Conservation (phyloP, 768 basidiomycete species). For the Mycena metata region DNA sequence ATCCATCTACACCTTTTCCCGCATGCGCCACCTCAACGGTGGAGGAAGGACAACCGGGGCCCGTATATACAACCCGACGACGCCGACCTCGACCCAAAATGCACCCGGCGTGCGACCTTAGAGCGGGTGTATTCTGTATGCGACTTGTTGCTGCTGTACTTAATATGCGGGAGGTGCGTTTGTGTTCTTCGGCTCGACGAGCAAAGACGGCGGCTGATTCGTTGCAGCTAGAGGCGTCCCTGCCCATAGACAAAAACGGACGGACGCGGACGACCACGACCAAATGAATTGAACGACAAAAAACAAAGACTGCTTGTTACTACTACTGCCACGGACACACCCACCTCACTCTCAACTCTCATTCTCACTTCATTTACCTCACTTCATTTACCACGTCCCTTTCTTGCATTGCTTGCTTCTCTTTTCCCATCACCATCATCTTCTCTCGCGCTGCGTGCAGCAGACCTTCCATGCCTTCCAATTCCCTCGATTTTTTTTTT, state of each 20-base stretch:
- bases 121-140: conserved; percentile 14
- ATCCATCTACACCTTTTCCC: not conserved
- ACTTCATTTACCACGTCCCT: no score
- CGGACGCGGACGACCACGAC: conserved; percentile 14
- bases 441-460: not conserved
- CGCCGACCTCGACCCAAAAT: conserved; percentile 20
- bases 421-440: not conserved
- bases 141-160: conserved; percentile 4
- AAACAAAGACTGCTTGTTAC: not conserved
- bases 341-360: conserved; percentile 14
- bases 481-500: not conserved
- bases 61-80: conserved; percentile 4
- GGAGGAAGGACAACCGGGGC: not conserved
- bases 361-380: not conserved
- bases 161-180: not conserved
- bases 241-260: conserved; percentile 26
- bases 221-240: conserved; percentile 7
- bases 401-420: conserved; percentile 24
- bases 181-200: no score
- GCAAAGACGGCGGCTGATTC: not conserved
- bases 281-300: not conserved
- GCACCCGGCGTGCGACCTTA: conserved; percentile 36
- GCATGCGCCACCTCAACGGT: not conserved
- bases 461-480: conserved; percentile 18
- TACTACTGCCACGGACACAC: not conserved